Conservation (phyloP, 1,139 yeast species). For the Sugiyamaella paludigena region DNA sequence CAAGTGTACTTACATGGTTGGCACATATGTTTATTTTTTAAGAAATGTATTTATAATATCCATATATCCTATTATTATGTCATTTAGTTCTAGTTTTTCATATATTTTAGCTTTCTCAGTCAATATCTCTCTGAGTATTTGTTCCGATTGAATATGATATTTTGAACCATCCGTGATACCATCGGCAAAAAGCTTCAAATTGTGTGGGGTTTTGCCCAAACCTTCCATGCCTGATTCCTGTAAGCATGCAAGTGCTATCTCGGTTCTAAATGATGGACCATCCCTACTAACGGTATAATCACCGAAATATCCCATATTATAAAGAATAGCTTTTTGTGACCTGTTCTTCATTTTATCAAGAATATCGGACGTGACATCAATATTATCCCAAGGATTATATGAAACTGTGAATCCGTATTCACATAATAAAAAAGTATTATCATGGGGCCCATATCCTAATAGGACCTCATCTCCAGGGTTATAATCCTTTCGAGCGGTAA, state of each 20-base stretch:
- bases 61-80: slow-evolving; percentile 9
- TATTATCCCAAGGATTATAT: slow-evolving; percentile 62
- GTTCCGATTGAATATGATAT: slow-evolving; percentile 8
- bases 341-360: slow-evolving; percentile 39
- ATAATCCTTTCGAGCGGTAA: slow-evolving; percentile 42
- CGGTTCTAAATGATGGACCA: slow-evolving; percentile 64
- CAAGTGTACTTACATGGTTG: too few relatives aligned
- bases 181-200: slow-evolving; percentile 16
- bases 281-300: slow-evolving; percentile 63
- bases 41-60: slow-evolving; percentile 7
- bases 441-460: slow-evolving; percentile 84
- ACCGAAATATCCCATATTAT: slow-evolving; percentile 57
- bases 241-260: slow-evolving; percentile 66
- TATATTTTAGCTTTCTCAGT: slow-evolving; percentile 7
- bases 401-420: slow-evolving; percentile 80
- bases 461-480: slow-evolving; percentile 55
- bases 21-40: background rate
- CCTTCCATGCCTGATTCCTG: slow-evolving; percentile 42
- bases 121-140: slow-evolving; percentile 6
- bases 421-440: slow-evolving; percentile 71
- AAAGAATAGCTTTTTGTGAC: slow-evolving; percentile 47
- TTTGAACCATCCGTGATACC: slow-evolving; percentile 19
- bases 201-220: slow-evolving; percentile 3
- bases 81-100: background rate
- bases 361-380: slow-evolving; percentile 57